Evolutionary conservation across 2,329 filamentous ascomycete species (phyloP).

Genomic region (Aureobasidium mangrovei): DNA sequence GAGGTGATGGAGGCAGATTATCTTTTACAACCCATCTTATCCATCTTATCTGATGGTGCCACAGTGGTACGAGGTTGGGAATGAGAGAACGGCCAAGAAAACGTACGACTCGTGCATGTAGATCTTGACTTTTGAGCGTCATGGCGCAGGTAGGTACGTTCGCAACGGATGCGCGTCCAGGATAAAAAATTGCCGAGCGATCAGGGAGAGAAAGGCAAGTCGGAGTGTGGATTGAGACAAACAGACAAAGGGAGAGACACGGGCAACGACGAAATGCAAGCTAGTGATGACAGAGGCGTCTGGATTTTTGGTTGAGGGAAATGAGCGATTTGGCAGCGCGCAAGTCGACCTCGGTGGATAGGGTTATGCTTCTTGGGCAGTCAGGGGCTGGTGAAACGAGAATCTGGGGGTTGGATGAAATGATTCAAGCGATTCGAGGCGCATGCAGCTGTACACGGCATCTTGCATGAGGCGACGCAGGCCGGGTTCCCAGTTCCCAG

Average conservation of each 20-base stretch:
- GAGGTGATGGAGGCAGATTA: not conserved
- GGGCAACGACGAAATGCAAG: not conserved
- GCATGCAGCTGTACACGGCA: not conserved
- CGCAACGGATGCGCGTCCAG: not conserved
- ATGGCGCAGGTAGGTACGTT: constrained; percentile 1
- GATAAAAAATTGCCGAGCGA: not conserved
- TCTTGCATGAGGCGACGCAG: not conserved
- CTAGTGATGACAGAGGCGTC: constrained; percentile 7
- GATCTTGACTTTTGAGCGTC: not conserved
- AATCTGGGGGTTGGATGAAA: constrained; percentile 4
- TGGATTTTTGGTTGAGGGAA: constrained; percentile 9
- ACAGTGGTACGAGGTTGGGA: constrained; percentile 2
- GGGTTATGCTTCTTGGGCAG: constrained; percentile 7
- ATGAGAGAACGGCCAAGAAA: constrained; percentile 1
- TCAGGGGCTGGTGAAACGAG: constrained; percentile 8
- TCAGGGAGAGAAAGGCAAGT: not conserved
- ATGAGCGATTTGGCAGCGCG: constrained; percentile 1
- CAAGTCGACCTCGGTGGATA: not conserved
- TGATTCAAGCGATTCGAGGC: not conserved
- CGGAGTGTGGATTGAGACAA: not conserved
- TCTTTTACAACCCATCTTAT: not conserved
- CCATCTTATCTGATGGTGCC: constrained; percentile 12
- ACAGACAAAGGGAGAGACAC: not conserved
- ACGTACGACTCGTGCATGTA: constrained; percentile 7
- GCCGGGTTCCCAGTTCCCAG: not conserved